Evolutionary conservation across 2,329 filamentous ascomycete species (phyloP).

Genomic region (Colletotrichum sp.): DNA sequence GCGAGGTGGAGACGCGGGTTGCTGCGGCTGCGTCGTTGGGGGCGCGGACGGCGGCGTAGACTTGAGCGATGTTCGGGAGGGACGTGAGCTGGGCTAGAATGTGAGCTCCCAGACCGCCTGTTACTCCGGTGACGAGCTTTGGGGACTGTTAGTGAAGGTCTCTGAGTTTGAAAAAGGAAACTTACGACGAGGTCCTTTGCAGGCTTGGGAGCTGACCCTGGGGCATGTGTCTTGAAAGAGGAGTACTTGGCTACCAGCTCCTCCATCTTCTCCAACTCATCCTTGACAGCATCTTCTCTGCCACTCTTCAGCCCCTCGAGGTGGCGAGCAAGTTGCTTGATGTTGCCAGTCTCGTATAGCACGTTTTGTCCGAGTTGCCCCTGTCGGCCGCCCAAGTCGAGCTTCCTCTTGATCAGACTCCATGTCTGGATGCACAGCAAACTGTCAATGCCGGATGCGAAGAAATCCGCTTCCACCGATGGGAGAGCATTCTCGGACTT

Average conservation of each 20-base stretch:
- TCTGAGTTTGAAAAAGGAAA: background rate
- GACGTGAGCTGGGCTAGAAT: conserved; percentile 61
- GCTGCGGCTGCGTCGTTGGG: conserved; percentile 33
- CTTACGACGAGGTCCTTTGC: conserved; percentile 34
- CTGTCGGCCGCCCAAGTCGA: conserved; percentile 34
- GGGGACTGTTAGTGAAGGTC: background rate
- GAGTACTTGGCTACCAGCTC: conserved; percentile 40
- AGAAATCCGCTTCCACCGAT: conserved; percentile 36
- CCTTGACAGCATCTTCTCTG: background rate
- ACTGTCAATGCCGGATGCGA: conserved; percentile 47
- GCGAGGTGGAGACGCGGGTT: conserved; percentile 29
- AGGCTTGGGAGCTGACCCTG: conserved; percentile 21
- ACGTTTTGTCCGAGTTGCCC: conserved; percentile 33
- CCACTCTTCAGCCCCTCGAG: conserved; percentile 17
- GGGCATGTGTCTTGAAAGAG: conserved; percentile 27
- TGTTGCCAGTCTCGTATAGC: conserved; percentile 44
- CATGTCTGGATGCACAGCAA: conserved; percentile 47
- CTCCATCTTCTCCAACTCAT: conserved; percentile 33
- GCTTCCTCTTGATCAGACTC: conserved; percentile 39
- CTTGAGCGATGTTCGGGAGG: conserved; percentile 56
- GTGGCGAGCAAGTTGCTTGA: conserved; percentile 34
- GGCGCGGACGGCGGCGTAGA: conserved; percentile 54
- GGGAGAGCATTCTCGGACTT: background rate
- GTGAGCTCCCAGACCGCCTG: conserved; percentile 64
- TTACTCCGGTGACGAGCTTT: conserved; percentile 61